Conservation (phyloP, 257 asterid genomes). For the Nicotiana tabacum region DNA sequence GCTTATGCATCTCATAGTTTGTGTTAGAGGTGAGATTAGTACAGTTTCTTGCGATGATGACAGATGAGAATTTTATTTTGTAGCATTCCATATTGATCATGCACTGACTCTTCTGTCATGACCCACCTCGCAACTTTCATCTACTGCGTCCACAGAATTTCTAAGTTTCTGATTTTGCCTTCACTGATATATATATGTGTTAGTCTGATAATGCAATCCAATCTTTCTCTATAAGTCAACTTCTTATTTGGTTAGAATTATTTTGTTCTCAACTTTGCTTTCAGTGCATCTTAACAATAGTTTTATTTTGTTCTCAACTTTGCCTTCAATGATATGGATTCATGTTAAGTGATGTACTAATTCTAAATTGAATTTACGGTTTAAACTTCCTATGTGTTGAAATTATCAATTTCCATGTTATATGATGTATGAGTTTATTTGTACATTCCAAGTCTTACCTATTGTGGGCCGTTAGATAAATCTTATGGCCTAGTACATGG, state of each 20-base stretch:
- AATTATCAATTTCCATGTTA: too few relatives aligned
- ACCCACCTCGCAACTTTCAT: background rate
- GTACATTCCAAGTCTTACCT: too few relatives aligned
- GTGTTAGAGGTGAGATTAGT: background rate
- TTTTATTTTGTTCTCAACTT: too few relatives aligned
- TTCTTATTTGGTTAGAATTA: background rate
- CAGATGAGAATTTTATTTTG: background rate
- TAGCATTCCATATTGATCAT: background rate
- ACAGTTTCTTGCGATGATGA: background rate
- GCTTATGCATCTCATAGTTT: background rate
- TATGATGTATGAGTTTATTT: too few relatives aligned
- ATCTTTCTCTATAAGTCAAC: background rate
- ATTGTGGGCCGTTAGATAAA: too few relatives aligned
- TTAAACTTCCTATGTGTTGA: too few relatives aligned
- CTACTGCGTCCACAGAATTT: background rate
- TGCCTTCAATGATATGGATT: too few relatives aligned
- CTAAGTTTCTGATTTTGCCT: background rate
- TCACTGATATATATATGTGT: background rate
- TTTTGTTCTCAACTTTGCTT: background rate
- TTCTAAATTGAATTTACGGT: too few relatives aligned
- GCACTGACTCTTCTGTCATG: background rate
- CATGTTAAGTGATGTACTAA: too few relatives aligned
- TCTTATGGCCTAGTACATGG: too few relatives aligned
- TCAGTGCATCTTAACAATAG: too few relatives aligned
- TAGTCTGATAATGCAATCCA: background rate